Conservation (phyloP, 768 basidiomycete genomes). For the Termitomyces eurrhizus region DNA sequence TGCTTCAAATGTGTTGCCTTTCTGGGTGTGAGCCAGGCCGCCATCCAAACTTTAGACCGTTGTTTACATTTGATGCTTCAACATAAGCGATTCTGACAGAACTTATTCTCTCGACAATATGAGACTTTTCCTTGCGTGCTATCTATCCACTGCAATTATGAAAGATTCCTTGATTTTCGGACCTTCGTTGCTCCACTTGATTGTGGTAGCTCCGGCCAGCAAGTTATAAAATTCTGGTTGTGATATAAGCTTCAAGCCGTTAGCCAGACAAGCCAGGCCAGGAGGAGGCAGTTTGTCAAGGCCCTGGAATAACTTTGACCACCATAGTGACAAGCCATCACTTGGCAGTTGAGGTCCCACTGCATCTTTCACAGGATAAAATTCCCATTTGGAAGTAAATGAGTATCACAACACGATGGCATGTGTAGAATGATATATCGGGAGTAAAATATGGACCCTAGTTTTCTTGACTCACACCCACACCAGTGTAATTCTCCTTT, state of each 20-base stretch:
- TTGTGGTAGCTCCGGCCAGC: neutral
- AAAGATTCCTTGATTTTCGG: constrained; percentile 35
- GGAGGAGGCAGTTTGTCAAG: neutral
- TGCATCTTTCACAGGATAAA: neutral
- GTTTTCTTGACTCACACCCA: no score
- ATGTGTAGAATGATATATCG: neutral
- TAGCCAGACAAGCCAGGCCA: neutral
- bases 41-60: neutral
- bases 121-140: neutral
- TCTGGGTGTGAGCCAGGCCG: neutral
- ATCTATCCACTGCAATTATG: neutral
- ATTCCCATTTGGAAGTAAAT: neutral
- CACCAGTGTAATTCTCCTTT: no score
- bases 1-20: neutral
- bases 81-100: no score
- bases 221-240: neutral
- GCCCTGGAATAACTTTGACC: neutral
- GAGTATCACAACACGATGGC: neutral
- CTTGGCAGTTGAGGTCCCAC: neutral
- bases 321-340: neutral
- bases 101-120: no score
- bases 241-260: neutral
- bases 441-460: neutral
- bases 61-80: no score
- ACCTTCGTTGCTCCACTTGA: constrained; percentile 48